Evolutionary conservation across 371 early-diverging fungal species (phyloP).

Genomic region (Nematocida sp.): DNA sequence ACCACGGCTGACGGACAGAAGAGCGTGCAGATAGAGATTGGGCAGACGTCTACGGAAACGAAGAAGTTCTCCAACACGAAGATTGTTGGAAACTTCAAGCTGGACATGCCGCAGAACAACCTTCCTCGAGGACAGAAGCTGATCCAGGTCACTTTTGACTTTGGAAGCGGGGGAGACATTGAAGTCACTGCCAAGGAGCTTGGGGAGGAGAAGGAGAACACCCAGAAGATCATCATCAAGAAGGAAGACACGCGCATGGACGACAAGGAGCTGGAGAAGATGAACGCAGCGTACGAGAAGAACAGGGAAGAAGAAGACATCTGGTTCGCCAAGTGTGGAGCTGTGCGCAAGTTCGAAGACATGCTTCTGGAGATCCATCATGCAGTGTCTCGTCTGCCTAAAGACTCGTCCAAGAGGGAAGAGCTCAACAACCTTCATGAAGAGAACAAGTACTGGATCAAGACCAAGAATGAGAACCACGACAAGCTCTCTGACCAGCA

Average conservation of each 20-base stretch:
- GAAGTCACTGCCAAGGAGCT: conserved; percentile 27
- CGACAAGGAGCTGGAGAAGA: conserved; percentile 8
- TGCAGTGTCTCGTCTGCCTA: neutral
- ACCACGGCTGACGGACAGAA: conserved; percentile 60
- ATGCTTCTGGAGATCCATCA: neutral
- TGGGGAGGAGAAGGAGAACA: conserved; percentile 25
- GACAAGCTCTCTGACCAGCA: conserved; percentile 1
- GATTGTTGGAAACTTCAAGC: conserved; percentile 28
- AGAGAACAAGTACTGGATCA: conserved; percentile 29
- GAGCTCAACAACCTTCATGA: conserved; percentile 6
- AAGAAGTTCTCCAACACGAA: conserved; percentile 37
- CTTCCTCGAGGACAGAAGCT: conserved; percentile 42
- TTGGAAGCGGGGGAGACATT: conserved; percentile 47
- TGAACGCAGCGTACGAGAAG: conserved; percentile 40
- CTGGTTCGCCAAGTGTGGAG: conserved; percentile 42
- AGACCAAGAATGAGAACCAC: neutral
- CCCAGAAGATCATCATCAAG: conserved; percentile 11
- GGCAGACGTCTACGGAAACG: conserved; percentile 37
- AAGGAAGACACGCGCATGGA: conserved; percentile 21
- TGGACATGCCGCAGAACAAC: conserved; percentile 41
- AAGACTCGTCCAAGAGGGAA: conserved; percentile 27
- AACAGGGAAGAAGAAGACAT: conserved; percentile 38
- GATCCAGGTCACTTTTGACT: conserved; percentile 39
- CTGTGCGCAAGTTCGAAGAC: conserved; percentile 17
- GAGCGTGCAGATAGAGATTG: conserved; percentile 56